Evolutionary conservation across 2,329 filamentous ascomycete species (phyloP), one percentile per base, ranked within the genome.

Genomic region (Trichoderma sp.): DNA sequence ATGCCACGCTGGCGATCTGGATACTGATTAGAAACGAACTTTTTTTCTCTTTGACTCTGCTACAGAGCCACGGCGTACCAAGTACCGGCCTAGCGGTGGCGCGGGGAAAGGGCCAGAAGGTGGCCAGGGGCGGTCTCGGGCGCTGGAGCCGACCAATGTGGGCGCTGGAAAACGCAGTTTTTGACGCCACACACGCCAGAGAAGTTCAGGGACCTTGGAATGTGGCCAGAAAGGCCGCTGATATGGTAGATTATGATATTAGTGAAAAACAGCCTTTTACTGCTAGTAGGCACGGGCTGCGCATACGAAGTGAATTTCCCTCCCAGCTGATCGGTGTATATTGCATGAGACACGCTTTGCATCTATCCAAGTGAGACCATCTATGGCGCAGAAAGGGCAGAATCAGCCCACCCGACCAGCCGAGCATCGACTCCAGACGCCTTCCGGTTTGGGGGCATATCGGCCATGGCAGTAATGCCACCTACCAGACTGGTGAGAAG

Each of bases 1-100:
- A 74, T 71, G 74, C 73, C 74, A 75, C 72, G 72, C 70, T 74
- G 74, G 71, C 72, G 70, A 64, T 60, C 68, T 55, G 61, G 47
- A 33, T 31, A 8, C 47, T 47, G 55, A 43, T 67, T 65, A 65
- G 52, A 56, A 56, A 57, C 62, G 47, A 35, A 37, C 55, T 29
- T 33, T 49, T 49, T 49, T 49, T 24, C 3, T 3, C 3, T n/a
- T 68, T 68, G 31, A 40, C 31, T 31, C 24, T 43, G 47, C 40
- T 56, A 56, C 61, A 33, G 49, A 43, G 43, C 60, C 33, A 10
- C 31, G 47, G 49, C 11, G 60, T 63, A 63, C 60, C 60, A 53
- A 47, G 60, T 63, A 65, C 62, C 62, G 21, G 27, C 62, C 47
- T 65, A 65, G 62, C 24, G 62, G 62, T 65, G 62, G 62, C 52